Evolutionary conservation across 805 yeast genomes (phyloP).

Genomic region (Myxozyma vanderwaltii): DNA sequence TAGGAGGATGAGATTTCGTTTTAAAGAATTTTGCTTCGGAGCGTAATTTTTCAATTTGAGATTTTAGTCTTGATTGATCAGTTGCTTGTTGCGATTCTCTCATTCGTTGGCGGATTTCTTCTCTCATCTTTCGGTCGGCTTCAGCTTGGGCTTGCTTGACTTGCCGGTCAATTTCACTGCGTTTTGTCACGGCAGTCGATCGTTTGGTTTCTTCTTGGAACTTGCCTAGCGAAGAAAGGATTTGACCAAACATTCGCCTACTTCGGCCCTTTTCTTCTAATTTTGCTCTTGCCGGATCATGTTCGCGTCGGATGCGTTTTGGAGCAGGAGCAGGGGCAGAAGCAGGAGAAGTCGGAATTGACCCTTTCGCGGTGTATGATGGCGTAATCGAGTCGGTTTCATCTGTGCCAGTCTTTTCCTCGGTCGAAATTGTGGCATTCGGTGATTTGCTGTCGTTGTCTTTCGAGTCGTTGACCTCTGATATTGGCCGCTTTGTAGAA

Average conservation of each 20-base stretch:
- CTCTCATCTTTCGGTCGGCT: conserved; percentile 1
- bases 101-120: neutral
- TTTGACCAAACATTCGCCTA: conserved; percentile 31
- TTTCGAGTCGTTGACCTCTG: neutral
- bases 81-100: neutral
- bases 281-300: conserved; percentile 6
- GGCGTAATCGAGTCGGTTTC: too few species aligned
- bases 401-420: too few species aligned
- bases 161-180: conserved; percentile 16
- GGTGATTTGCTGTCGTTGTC: neutral
- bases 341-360: too few species aligned
- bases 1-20: conserved; percentile 2
- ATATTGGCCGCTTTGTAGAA: neutral
- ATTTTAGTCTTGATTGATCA: neutral
- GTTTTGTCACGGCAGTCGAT: neutral
- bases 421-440: neutral
- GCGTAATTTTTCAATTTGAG: conserved; percentile 1
- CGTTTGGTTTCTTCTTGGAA: conserved; percentile 21
- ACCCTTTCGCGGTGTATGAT: too few species aligned
- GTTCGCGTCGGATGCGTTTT: conserved; percentile 14
- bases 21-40: conserved; percentile 6
- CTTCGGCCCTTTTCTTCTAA: conserved; percentile 29
- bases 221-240: conserved; percentile 25
- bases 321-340: neutral
- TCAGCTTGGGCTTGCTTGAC: conserved; percentile 16